Evolutionary conservation across 108 stramenopile species (phyloP).

Genomic region (Pseudonitzschia multiseries): DNA sequence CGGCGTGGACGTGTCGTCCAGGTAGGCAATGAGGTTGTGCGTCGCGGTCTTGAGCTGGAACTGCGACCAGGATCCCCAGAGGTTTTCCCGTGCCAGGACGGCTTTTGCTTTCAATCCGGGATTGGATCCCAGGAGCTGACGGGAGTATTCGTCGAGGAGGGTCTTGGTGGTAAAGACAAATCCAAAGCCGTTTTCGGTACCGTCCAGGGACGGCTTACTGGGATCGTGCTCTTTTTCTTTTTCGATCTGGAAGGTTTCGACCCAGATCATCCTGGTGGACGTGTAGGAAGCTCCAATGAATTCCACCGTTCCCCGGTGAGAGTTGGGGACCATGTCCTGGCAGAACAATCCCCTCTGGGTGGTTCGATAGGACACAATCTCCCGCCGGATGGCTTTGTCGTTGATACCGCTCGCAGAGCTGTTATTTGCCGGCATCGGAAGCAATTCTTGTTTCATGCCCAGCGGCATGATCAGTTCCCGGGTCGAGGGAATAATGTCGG

Average conservation of each 20-base stretch:
- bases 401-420: not conserved
- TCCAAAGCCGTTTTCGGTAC: not conserved
- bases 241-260: conserved; percentile 5
- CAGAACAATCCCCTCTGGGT: conserved; percentile 11
- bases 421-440: not conserved
- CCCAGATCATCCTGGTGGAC: conserved; percentile 13
- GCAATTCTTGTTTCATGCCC: conserved; percentile 14
- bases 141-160: not conserved
- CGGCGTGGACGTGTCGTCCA: not conserved
- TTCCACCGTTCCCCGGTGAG: conserved; percentile 12
- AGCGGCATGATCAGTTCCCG: conserved; percentile 11
- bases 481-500: not conserved
- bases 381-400: conserved; percentile 7
- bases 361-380: conserved; percentile 5
- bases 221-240: not conserved
- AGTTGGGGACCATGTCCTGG: not conserved
- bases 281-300: conserved; percentile 10
- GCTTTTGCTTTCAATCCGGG: not conserved
- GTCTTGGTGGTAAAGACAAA: not conserved
- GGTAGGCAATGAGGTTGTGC: conserved; percentile 13
- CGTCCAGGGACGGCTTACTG: not conserved
- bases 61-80: conserved; percentile 13
- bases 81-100: not conserved
- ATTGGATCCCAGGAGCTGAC: not conserved
- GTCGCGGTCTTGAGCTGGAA: conserved; percentile 12